phyloP scores from a whole-genome alignment of 108 stramenopile species.

The Cylindrotheca fusiformis region DNA sequence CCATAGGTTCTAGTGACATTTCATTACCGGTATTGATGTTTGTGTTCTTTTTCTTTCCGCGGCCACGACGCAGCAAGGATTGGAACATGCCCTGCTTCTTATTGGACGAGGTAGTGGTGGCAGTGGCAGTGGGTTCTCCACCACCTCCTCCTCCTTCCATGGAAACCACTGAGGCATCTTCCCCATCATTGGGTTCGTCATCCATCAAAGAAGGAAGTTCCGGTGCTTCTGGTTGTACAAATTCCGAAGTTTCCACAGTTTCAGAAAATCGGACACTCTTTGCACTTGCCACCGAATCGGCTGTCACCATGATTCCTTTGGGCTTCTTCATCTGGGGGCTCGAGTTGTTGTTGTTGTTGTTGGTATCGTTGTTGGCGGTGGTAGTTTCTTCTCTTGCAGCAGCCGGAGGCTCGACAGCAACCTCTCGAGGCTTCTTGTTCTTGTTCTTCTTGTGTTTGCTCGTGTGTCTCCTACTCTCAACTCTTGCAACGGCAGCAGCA shows the following conservation, averaged over 20 bases:
- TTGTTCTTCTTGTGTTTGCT: background rate
- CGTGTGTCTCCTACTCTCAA: background rate
- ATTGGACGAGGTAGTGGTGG: background rate
- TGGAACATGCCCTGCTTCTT: background rate
- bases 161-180: background rate
- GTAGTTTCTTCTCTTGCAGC: too few relatives aligned
- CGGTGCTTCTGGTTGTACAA: background rate
- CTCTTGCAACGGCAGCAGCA: background rate
- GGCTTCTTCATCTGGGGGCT: background rate
- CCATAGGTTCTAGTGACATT: background rate
- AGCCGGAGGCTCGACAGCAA: background rate
- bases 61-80: background rate
- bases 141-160: background rate
- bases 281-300: background rate
- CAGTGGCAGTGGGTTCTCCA: background rate
- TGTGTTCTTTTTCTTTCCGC: background rate
- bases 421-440: background rate
- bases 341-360: background rate
- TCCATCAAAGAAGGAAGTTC: background rate
- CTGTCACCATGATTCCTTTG: background rate
- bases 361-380: too few relatives aligned
- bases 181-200: background rate
- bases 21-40: too few relatives aligned
- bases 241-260: background rate
- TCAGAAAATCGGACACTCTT: background rate